Evolutionary conservation across 176 grass and related monocot species (phyloP).

Genomic region (Dactylis glomerata): DNA sequence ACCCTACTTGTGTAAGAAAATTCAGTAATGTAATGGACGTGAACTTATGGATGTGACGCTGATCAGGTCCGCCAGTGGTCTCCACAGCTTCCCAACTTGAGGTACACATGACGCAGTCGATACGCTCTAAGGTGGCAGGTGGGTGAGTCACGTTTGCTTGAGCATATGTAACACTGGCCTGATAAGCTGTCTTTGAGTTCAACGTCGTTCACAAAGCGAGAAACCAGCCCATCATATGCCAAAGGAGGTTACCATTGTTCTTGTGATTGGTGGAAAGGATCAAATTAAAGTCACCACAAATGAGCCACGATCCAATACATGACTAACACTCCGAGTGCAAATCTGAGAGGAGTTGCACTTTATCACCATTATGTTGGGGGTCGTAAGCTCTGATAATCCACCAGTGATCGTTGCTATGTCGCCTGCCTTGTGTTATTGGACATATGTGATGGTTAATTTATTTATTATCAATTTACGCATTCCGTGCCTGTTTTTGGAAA

Average conservation of each 20-base stretch:
- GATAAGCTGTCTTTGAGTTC: not conserved
- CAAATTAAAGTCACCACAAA: too few relatives aligned
- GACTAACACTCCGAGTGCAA: not conserved
- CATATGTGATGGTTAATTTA: not conserved
- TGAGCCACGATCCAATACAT: too few relatives aligned
- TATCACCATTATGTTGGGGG: too few relatives aligned
- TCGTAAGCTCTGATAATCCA: not conserved
- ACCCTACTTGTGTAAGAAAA: not conserved
- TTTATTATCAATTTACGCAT: not conserved
- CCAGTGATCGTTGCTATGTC: not conserved
- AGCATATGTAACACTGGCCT: not conserved
- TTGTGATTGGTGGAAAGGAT: not conserved
- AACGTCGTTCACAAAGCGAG: too few relatives aligned
- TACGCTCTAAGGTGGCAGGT: not conserved
- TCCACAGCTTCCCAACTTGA: not conserved
- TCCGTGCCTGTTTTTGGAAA: not conserved
- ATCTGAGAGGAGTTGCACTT: not conserved
- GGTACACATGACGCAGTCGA: not conserved
- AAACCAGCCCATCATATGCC: not conserved
- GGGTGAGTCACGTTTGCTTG: not conserved
- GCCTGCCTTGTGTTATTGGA: not conserved
- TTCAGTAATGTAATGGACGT: not conserved
- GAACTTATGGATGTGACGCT: not conserved
- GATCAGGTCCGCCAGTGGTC: too few relatives aligned
- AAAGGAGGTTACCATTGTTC: not conserved